Evolutionary conservation across 2,329 filamentous ascomycete genomes (phyloP), one percentile per base, ranked within the genome.

Genomic region (Stemphylium beticola): DNA sequence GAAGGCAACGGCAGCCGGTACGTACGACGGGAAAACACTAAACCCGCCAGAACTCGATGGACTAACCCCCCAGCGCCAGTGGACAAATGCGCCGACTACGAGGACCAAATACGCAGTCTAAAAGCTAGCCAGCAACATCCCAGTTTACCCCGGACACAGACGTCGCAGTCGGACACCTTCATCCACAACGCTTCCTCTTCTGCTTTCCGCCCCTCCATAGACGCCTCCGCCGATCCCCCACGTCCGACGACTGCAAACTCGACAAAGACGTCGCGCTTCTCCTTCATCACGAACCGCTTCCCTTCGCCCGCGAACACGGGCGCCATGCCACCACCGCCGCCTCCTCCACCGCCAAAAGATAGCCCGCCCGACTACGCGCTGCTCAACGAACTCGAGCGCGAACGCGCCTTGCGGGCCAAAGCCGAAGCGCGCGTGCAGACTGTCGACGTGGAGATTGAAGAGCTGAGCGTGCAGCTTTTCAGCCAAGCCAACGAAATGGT

Each of bases 401-500:
- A 93, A 73, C 85, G 89, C 69, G 78, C 77, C 39, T 81, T 90
- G 53, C 85, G 91, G 11, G 79, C 83, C 34, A 84, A 86, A 46
- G 90, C 90, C 1, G 91, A 95, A 76, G 83, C 83, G 44, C 83
- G 85, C 58, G 78, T 91, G 17, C 82, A 81, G 60, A 83, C 86
- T 44, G 88, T 90, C 45, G 87, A 85, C 67, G 81, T 79, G 11
- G 91, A 95, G 78, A 83, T 93, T 17, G 91, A 93, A 76, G 91
- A 95, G 76, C 79, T 95, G 60, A 90, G 85, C 67, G 88, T 85
- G 17, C 84, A 83, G 45, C 78, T 95, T 49, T 95, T 95, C 73
- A 87, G 90, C 77, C 87, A 93, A 78, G 91, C 91, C 46, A 95
- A 95, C 73, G 87, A 92, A 76, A 95, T 95, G 91, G 91, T 95